A percentile compares a stretch with the other conserved stretches of the same genome.
These are phyloP conservation scores for Coemansia umbellata DNA, from an alignment of 192 early-diverging fungal species.

Conservation along the genomic window DNA sequence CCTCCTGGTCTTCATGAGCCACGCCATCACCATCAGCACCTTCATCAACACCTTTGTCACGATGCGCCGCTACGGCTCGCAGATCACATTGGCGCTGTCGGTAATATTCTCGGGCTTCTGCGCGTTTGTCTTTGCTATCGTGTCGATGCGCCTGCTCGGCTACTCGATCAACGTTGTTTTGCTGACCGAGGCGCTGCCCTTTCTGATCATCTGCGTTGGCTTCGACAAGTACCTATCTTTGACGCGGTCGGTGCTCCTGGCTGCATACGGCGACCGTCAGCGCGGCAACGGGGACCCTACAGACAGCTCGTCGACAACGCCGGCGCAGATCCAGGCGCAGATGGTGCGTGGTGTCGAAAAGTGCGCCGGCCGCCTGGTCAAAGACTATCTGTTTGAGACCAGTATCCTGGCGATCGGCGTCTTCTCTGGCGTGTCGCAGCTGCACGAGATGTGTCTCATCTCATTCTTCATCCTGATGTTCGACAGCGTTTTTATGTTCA, in stretches of 20 bases:
- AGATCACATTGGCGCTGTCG: slow-evolving; percentile 69
- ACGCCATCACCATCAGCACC: slow-evolving; percentile 77
- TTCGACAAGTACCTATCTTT: slow-evolving; percentile 84
- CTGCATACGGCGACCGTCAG: slow-evolving; percentile 34
- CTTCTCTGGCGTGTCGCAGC: slow-evolving; percentile 66
- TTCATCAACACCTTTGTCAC: slow-evolving; percentile 77
- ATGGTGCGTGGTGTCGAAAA: slow-evolving; percentile 63
- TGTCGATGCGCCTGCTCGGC: slow-evolving; percentile 65
- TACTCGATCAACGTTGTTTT: slow-evolving; percentile 67
- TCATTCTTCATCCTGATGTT: slow-evolving; percentile 77
- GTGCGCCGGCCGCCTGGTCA: slow-evolving; percentile 59
- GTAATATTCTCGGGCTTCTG: slow-evolving; percentile 70
- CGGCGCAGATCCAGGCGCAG: slow-evolving; percentile 57
- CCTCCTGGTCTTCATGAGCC: slow-evolving; percentile 70
- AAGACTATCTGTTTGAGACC: slow-evolving; percentile 83
- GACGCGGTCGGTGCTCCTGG: slow-evolving; percentile 74
- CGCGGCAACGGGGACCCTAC: slow-evolving; percentile 4
- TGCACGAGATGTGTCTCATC: slow-evolving; percentile 80
- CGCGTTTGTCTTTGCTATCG: slow-evolving; percentile 71
- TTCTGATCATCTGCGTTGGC: slow-evolving; percentile 85
- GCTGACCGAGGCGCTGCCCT: slow-evolving; percentile 83
- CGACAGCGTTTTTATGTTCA: slow-evolving; percentile 79
- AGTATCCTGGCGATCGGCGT: slow-evolving; percentile 72
- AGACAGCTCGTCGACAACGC: slow-evolving; percentile 6
- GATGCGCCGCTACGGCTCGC: slow-evolving; percentile 82